Evolutionary conservation across 2,329 filamentous ascomycete genomes (phyloP).

Genomic region (Colletotrichum chlorophyti): DNA sequence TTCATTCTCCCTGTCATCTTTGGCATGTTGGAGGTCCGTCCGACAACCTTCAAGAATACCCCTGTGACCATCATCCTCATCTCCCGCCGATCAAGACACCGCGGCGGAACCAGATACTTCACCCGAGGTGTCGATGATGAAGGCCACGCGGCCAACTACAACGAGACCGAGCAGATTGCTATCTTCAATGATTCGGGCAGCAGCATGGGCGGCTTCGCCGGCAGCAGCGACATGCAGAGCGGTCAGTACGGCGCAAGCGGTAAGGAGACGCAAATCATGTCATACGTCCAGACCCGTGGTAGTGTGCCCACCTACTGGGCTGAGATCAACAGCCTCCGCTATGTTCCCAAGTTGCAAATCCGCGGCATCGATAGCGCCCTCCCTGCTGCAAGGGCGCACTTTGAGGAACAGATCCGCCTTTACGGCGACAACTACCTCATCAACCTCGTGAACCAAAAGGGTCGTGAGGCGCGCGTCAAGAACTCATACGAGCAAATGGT

Average conservation of each 20-base stretch:
- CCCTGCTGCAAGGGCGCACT: slow-evolving; percentile 82
- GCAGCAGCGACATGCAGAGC: slow-evolving; percentile 77
- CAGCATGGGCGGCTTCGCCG: slow-evolving; percentile 80
- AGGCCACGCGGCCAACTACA: slow-evolving; percentile 97
- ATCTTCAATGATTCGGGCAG: slow-evolving; percentile 82
- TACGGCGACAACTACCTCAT: slow-evolving; percentile 98
- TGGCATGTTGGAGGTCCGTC: slow-evolving; percentile 91
- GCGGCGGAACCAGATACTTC: slow-evolving; percentile 93
- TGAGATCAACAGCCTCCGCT: slow-evolving; percentile 91
- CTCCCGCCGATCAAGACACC: slow-evolving; percentile 85
- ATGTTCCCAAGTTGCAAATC: slow-evolving; percentile 89
- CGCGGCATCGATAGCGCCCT: slow-evolving; percentile 83
- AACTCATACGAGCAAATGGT: slow-evolving; percentile 93
- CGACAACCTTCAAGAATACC: slow-evolving; percentile 84
- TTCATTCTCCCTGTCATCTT: slow-evolving; percentile 96
- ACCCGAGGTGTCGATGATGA: slow-evolving; percentile 92
- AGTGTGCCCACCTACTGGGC: slow-evolving; percentile 97
- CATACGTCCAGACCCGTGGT: slow-evolving; percentile 95
- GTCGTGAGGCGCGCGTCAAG: slow-evolving; percentile 88
- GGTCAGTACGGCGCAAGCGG: slow-evolving; percentile 67
- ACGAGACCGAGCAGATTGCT: slow-evolving; percentile 94
- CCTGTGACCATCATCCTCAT: slow-evolving; percentile 87
- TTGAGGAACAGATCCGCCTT: slow-evolving; percentile 88
- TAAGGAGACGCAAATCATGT: slow-evolving; percentile 85
- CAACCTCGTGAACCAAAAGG: slow-evolving; percentile 96